These are phyloP conservation scores for Letharia columbiana DNA, from an alignment of 495 filamentous ascomycete species.

Conservation along the genomic window DNA sequence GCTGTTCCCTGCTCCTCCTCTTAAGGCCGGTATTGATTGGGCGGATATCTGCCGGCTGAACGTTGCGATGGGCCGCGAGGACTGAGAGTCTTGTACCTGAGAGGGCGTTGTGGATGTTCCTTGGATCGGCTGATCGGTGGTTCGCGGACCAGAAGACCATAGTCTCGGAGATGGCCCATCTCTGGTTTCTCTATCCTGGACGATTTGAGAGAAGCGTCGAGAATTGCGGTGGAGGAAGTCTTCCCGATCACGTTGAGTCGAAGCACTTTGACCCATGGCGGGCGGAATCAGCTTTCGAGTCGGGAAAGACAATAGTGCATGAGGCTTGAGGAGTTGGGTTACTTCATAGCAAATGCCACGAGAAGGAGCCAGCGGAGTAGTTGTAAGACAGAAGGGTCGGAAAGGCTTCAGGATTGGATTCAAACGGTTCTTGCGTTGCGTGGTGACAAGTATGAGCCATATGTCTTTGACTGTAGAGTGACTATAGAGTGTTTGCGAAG, in stretches of 20 bases:
- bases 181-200: constrained; percentile 15
- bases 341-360: neutral
- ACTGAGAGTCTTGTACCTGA: constrained; percentile 16
- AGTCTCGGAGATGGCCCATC: neutral
- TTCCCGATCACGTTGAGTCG: constrained; percentile 19
- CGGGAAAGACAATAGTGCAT: neutral
- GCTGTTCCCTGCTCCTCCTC: constrained; percentile 5
- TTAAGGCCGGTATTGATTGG: constrained; percentile 21
- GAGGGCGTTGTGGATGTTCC: neutral
- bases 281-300: neutral
- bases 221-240: constrained; percentile 20
- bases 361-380: neutral
- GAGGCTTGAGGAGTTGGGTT: neutral
- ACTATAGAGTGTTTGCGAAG: neutral
- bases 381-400: neutral
- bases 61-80: constrained; percentile 23
- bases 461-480: neutral
- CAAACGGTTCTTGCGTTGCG: neutral
- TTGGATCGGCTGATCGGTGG: neutral
- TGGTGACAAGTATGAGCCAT: neutral
- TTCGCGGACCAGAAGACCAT: constrained; percentile 1
- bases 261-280: constrained; percentile 27
- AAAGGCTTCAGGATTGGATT: neutral
- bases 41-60: constrained; percentile 28
- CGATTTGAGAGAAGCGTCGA: constrained; percentile 22